phyloP scores from a whole-genome alignment of 2,329 filamentous ascomycete genomes.

The Sarocladium strictum region DNA sequence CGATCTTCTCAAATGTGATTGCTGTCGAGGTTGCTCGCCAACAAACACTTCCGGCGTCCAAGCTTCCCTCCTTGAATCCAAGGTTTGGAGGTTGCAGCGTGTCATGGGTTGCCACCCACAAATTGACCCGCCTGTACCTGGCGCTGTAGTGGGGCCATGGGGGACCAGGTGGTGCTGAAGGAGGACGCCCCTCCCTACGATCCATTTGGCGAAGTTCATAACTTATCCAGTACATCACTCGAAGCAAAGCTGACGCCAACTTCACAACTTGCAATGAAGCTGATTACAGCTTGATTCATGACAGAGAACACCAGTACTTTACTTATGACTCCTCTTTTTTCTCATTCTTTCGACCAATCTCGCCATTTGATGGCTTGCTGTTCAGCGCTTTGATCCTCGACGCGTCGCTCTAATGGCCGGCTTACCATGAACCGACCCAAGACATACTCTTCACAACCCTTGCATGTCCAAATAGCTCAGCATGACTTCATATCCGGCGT shows the following conservation, averaged over 20 bases:
- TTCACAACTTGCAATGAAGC: no score
- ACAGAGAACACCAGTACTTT: no score
- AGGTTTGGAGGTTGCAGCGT: background rate
- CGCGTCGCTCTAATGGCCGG: no score
- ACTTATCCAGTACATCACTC: no score
- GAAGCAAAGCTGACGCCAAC: no score
- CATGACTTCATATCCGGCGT: background rate
- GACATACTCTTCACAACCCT: background rate
- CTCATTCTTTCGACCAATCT: no score
- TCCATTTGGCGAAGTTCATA: no score
- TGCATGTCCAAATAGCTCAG: background rate
- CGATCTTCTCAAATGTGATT: background rate
- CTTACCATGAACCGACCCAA: no score
- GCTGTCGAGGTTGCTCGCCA: background rate
- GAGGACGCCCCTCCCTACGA: constrained; percentile 42
- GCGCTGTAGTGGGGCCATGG: background rate
- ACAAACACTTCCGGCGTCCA: background rate
- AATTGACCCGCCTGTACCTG: constrained; percentile 24
- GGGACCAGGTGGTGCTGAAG: constrained; percentile 31
- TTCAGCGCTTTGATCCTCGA: no score
- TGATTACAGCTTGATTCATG: no score
- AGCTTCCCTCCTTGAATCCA: background rate
- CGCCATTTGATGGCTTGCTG: background rate
- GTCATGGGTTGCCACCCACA: constrained; percentile 18
- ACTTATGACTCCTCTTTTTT: no score